phyloP scores from a whole-genome alignment of 306 rosid genomes.

The Quercus rubra region DNA sequence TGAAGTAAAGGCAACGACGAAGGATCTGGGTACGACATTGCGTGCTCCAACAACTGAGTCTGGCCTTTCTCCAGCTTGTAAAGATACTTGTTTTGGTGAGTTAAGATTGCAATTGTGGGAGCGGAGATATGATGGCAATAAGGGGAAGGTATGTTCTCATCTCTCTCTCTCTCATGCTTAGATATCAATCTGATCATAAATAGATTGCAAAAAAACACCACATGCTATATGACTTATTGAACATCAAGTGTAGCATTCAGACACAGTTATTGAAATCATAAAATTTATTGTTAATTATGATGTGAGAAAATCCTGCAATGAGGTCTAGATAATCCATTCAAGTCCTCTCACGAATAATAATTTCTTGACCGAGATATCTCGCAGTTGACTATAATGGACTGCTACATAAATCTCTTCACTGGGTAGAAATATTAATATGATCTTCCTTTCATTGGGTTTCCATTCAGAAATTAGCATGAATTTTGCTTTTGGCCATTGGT shows the following conservation, averaged over 20 bases:
- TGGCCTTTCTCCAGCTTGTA: constrained; percentile 82
- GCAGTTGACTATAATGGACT: not conserved
- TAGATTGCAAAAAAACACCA: not conserved
- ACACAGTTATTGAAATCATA: not conserved
- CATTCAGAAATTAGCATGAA: not conserved
- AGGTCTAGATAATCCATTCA: not conserved
- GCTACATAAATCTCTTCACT: not conserved
- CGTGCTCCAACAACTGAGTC: constrained; percentile 86
- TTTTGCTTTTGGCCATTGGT: not conserved
- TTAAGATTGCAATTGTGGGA: constrained; percentile 76
- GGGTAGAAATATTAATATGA: not conserved
- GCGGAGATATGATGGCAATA: constrained; percentile 72
- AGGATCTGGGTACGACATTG: constrained; percentile 69
- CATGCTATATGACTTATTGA: not conserved
- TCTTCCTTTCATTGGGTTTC: not conserved
- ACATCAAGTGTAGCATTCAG: not conserved
- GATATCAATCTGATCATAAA: not conserved
- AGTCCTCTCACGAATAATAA: not conserved
- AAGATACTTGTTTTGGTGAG: constrained; percentile 71
- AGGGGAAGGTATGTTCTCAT: constrained; percentile 62
- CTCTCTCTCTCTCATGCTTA: not conserved
- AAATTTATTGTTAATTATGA: not conserved
- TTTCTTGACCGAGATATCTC: not conserved
- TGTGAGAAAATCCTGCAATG: not conserved
- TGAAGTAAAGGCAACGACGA: constrained; percentile 73